Evolutionary conservation across 768 basidiomycete genomes (phyloP).

Genomic region (Pleurotus sapidus): DNA sequence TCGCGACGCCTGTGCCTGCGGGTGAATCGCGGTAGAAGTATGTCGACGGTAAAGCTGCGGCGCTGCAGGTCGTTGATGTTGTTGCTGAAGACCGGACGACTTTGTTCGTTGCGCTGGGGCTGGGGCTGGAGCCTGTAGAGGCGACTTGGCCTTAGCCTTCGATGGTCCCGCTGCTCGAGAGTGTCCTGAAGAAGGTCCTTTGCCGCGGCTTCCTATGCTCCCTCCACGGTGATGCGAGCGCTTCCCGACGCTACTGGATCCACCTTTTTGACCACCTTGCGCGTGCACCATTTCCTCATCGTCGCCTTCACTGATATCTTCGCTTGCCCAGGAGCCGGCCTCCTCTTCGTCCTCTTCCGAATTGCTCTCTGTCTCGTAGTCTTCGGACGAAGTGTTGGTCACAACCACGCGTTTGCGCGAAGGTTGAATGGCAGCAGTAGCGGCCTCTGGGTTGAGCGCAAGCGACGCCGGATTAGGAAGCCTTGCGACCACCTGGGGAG

Average conservation of each 20-base stretch:
- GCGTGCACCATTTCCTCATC: slow-evolving; percentile 26
- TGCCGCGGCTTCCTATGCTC: slow-evolving; percentile 3
- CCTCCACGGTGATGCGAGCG: slow-evolving; percentile 11
- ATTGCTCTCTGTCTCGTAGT: slow-evolving; percentile 12
- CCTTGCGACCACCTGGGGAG: neutral
- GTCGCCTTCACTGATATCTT: slow-evolving; percentile 43
- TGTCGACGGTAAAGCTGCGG: neutral
- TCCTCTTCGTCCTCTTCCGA: slow-evolving; percentile 45
- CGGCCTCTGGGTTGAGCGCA: slow-evolving; percentile 5
- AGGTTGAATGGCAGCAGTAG: slow-evolving; percentile 2
- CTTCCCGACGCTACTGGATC: slow-evolving; percentile 7
- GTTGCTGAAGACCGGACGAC: neutral
- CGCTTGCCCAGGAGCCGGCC: slow-evolving; percentile 57
- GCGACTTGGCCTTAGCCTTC: neutral
- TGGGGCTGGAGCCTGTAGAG: neutral
- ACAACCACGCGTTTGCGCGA: slow-evolving; percentile 16
- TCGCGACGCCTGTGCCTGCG: neutral
- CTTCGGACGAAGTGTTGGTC: slow-evolving; percentile 12
- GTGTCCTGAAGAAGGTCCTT: neutral
- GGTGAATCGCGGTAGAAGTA: neutral
- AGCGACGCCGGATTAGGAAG: slow-evolving; percentile 1
- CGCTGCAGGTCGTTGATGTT: neutral
- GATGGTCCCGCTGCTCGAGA: neutral
- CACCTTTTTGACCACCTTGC: slow-evolving; percentile 2
- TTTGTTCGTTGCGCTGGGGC: neutral